Conservation (phyloP, 2,329 filamentous ascomycete genomes). For the Colletotrichum lentis region DNA sequence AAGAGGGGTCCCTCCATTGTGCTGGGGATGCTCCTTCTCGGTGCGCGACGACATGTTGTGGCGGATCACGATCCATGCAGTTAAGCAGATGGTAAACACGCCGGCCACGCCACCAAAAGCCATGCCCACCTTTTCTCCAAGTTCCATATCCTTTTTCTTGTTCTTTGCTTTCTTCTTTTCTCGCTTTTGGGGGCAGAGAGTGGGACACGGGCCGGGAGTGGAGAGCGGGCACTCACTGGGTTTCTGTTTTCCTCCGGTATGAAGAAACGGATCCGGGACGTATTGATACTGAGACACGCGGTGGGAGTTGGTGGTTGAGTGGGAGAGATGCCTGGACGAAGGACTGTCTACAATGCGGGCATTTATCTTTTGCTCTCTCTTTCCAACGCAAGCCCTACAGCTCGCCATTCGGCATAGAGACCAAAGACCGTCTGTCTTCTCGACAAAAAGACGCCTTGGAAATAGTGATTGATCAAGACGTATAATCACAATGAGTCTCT, state of each 20-base stretch:
- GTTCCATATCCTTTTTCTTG: neutral
- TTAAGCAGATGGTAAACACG: neutral
- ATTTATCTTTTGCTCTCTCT: neutral
- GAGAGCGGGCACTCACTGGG: too few relatives aligned
- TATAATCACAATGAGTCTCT: neutral
- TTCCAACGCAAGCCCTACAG: neutral
- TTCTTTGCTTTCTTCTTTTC: too few relatives aligned
- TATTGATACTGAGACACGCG: too few relatives aligned
- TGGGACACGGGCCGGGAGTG: too few relatives aligned
- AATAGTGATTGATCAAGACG: neutral
- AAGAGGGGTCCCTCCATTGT: neutral
- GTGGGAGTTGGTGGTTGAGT: neutral
- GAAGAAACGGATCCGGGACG: too few relatives aligned
- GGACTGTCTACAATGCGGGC: neutral
- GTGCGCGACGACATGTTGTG: constrained; percentile 23
- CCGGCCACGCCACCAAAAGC: neutral
- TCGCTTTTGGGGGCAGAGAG: too few relatives aligned
- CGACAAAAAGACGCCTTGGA: neutral
- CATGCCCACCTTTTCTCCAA: neutral
- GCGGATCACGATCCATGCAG: neutral
- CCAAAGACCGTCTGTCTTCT: neutral
- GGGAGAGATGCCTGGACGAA: neutral
- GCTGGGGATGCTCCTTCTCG: constrained; percentile 16
- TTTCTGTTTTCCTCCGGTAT: too few relatives aligned
- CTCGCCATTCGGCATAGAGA: neutral